Evolutionary conservation across 2,329 filamentous ascomycete species (phyloP).

Genomic region (Arthrobotrys sphaeroides): DNA sequence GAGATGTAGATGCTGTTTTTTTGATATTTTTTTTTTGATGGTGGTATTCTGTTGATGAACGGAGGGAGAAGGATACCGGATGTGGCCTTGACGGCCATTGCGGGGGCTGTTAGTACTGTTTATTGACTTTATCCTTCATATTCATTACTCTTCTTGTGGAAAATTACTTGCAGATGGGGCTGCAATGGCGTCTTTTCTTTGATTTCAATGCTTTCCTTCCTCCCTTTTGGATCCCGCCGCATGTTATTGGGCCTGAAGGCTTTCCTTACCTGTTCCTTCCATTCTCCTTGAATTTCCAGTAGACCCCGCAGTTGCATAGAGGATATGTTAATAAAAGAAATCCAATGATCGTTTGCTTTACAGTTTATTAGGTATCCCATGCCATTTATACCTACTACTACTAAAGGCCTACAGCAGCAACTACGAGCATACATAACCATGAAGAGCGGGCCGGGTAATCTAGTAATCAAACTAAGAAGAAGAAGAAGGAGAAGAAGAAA

Average conservation of each 20-base stretch:
- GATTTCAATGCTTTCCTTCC: neutral
- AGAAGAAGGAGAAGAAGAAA: neutral
- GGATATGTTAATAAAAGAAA: neutral
- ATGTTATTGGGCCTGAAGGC: neutral
- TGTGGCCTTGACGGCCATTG: neutral
- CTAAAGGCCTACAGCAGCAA: neutral
- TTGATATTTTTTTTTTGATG: neutral
- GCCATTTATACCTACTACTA: neutral
- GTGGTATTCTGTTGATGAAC: too few species aligned
- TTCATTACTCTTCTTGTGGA: too few species aligned
- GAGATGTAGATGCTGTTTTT: slow-evolving; percentile 25
- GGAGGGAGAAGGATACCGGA: too few species aligned
- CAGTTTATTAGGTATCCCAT: neutral
- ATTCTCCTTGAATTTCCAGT: neutral
- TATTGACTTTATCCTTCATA: too few species aligned
- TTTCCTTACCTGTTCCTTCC: neutral
- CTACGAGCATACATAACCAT: slow-evolving; percentile 1
- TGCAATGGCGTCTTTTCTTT: neutral
- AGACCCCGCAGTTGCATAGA: neutral
- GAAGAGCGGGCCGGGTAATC: neutral
- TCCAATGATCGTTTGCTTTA: neutral
- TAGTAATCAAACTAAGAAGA: neutral
- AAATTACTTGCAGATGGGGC: too few species aligned
- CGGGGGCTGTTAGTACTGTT: too few species aligned
- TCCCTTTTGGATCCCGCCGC: too few species aligned